phyloP scores from a whole-genome alignment of 768 basidiomycete species.

The Pleurotus tuoliensis region DNA sequence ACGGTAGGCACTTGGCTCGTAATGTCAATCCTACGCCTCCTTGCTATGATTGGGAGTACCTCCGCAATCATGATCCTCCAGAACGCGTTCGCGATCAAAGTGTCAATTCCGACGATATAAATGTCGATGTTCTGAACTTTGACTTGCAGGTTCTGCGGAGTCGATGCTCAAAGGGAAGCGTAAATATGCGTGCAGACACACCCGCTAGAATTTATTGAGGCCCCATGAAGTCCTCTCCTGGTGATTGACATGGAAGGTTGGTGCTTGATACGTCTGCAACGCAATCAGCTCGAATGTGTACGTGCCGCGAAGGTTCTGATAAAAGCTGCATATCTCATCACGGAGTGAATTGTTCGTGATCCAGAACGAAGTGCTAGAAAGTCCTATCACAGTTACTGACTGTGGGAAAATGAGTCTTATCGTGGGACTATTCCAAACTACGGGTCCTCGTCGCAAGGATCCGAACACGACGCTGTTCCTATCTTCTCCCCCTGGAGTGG shows the following conservation, averaged over 20 bases:
- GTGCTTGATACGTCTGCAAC: constrained; percentile 81
- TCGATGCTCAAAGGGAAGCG: constrained; percentile 13
- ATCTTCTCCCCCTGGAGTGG: constrained; percentile 67
- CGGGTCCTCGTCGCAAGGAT: background rate
- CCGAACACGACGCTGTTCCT: constrained; percentile 14
- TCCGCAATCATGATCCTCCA: constrained; percentile 92
- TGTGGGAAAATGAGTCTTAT: no score
- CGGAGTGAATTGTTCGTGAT: background rate
- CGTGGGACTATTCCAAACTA: no score
- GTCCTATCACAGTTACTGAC: no score
- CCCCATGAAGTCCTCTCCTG: constrained; percentile 84
- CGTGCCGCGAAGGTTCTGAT: constrained; percentile 45
- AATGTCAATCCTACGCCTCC: background rate
- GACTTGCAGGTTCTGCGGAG: constrained; percentile 66
- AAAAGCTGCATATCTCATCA: background rate
- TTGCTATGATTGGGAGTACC: constrained; percentile 39
- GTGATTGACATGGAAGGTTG: constrained; percentile 84
- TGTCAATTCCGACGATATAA: constrained; percentile 92
- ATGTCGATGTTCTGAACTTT: constrained; percentile 85
- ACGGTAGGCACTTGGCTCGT: constrained; percentile 63
- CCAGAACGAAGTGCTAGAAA: no score
- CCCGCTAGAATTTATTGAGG: constrained; percentile 68
- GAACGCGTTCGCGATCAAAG: constrained; percentile 93
- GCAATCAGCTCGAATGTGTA: constrained; percentile 65
- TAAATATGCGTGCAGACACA: constrained; percentile 23